Percentiles rank a stretch among this genome's conserved stretches.
Conservation (phyloP, 1,284 basidiomycete species). For the Naganishia sp. region DNA sequence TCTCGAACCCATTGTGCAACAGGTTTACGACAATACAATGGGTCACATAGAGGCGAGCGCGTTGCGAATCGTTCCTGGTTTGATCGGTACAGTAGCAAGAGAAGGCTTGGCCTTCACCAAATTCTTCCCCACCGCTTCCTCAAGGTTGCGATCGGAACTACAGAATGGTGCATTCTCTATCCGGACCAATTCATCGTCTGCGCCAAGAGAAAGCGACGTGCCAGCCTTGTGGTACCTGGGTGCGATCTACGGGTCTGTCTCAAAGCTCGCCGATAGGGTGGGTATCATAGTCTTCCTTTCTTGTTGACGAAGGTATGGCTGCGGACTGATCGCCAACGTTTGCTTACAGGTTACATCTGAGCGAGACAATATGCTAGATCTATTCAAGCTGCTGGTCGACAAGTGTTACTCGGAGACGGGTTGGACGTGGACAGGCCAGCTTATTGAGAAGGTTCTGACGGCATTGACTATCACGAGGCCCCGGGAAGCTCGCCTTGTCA, state of each 20-base stretch:
- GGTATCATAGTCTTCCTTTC: conserved; percentile 18
- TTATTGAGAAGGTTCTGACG: conserved; percentile 76
- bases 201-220: conserved; percentile 82
- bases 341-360: conserved; percentile 10
- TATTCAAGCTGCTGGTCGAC: conserved; percentile 71
- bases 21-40: conserved; percentile 77
- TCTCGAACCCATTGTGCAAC: conserved; percentile 78
- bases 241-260: conserved; percentile 38
- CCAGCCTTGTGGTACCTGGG: conserved; percentile 79
- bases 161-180: conserved; percentile 89
- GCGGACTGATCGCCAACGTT: too few relatives aligned
- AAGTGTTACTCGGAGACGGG: conserved; percentile 87
- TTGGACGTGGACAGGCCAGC: conserved; percentile 75
- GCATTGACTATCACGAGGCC: conserved; percentile 79
- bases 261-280: conserved; percentile 44
- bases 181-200: conserved; percentile 81
- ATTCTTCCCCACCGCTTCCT: conserved; percentile 76
- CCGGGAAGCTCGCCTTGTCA: conserved; percentile 77
- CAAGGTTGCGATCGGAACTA: conserved; percentile 82
- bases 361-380: conserved; percentile 58
- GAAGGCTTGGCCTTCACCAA: conserved; percentile 75
- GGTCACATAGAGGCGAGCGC: conserved; percentile 84
- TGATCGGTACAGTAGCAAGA: conserved; percentile 68
- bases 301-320: too few relatives aligned
- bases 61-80: conserved; percentile 81